A percentile compares a stretch with the other conserved stretches of the same genome.
These are phyloP conservation scores for Annulohypoxylon truncatum DNA, from an alignment of 2,329 filamentous ascomycete genomes.

Conservation along the genomic window DNA sequence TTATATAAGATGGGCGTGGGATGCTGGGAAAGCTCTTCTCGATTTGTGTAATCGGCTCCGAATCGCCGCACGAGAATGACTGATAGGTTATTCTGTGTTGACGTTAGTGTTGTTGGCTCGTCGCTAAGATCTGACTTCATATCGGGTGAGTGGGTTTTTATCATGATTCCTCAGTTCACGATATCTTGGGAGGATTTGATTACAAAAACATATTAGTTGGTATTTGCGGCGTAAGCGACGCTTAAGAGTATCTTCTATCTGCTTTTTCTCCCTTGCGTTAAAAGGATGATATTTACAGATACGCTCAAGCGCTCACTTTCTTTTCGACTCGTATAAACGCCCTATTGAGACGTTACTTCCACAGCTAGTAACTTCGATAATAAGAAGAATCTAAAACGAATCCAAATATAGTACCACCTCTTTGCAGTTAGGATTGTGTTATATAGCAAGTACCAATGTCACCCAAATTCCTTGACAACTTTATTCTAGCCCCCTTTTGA, in stretches of 20 bases:
- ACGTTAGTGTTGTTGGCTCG: neutral
- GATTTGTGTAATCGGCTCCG: conserved; percentile 4
- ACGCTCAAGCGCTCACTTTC: neutral
- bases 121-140: conserved; percentile 12
- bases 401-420: neutral
- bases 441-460: too few relatives aligned
- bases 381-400: neutral
- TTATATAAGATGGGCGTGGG: conserved; percentile 28
- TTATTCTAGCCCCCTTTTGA: too few relatives aligned
- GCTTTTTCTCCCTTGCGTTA: conserved; percentile 8
- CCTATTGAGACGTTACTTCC: neutral
- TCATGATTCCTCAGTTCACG: neutral
- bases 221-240: neutral
- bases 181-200: neutral
- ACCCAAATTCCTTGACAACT: too few relatives aligned
- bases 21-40: neutral
- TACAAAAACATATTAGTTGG: neutral
- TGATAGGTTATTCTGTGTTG: neutral
- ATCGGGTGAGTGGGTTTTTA: neutral
- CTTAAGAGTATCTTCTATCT: neutral
- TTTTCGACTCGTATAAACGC: neutral
- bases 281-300: neutral
- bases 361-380: neutral
- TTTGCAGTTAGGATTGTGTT: neutral
- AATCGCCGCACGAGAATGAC: neutral